Conservation (phyloP, 305 asterid genomes). For the Fraxinus greggii region DNA sequence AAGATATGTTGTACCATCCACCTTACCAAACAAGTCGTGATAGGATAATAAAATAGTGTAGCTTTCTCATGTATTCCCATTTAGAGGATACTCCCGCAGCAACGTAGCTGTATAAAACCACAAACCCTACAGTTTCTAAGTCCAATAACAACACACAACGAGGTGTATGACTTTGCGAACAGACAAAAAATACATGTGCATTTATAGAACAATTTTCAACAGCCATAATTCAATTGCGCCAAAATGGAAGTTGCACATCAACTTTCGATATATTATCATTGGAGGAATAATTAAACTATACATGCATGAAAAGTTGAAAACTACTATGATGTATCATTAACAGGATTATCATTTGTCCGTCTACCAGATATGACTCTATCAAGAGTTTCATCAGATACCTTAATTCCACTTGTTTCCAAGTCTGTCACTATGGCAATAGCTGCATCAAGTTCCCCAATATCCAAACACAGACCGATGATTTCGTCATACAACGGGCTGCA, state of each 20-base stretch:
- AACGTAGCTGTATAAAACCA: background rate
- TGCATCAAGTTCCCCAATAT: constrained; percentile 91
- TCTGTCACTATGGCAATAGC: constrained; percentile 90
- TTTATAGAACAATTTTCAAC: background rate
- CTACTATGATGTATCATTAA: constrained; percentile 36
- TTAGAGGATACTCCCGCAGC: background rate
- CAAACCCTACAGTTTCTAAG: background rate
- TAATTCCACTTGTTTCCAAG: constrained; percentile 85
- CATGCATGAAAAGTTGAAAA: background rate
- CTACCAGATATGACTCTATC: constrained; percentile 85
- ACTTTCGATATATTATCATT: background rate
- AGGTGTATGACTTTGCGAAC: background rate
- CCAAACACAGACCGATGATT: constrained; percentile 67
- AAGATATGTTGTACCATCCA: background rate
- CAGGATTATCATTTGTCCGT: constrained; percentile 50
- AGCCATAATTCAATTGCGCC: background rate
- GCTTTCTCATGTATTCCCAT: background rate
- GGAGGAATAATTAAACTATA: background rate
- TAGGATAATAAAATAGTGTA: background rate
- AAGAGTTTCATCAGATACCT: constrained; percentile 82
- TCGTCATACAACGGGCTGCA: constrained; percentile 90
- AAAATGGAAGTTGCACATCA: background rate
- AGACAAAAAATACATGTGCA: background rate
- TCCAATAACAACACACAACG: background rate
- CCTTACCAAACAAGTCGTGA: background rate